Conservation (phyloP, 257 asterid genomes). For the Ocimum tenuiflorum region DNA sequence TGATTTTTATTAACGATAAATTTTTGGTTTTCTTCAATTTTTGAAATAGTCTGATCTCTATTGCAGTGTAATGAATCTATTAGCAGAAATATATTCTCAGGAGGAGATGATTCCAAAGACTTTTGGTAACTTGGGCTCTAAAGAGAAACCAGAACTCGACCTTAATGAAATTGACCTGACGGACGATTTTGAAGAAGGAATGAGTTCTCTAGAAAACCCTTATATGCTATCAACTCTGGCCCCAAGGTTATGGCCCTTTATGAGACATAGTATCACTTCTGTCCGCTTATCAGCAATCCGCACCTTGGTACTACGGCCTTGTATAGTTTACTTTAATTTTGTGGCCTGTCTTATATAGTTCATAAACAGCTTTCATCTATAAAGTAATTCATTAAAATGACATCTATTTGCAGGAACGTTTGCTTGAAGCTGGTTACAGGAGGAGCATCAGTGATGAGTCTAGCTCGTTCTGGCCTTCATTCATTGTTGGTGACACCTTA, state of each 20-base stretch:
- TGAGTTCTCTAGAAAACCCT: slow-evolving; percentile 64
- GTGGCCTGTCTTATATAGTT: not conserved
- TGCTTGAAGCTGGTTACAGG: slow-evolving; percentile 88
- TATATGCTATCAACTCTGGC: slow-evolving; percentile 76
- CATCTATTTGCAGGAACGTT: slow-evolving; percentile 69
- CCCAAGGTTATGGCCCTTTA: slow-evolving; percentile 97
- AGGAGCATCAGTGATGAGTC: slow-evolving; percentile 55
- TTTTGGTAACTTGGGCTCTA: slow-evolving; percentile 36
- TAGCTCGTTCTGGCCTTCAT: slow-evolving; percentile 92
- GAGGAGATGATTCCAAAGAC: slow-evolving; percentile 86
- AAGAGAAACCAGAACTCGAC: slow-evolving; percentile 58
- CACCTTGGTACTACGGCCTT: slow-evolving; percentile 59
- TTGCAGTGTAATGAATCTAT: slow-evolving; percentile 96
- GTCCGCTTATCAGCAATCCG: slow-evolving; percentile 97
- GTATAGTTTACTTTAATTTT: not conserved
- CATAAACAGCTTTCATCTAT: slow-evolving; percentile 9
- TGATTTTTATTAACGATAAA: not conserved
- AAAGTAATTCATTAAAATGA: not conserved
- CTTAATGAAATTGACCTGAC: slow-evolving; percentile 56
- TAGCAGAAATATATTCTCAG: slow-evolving; percentile 97
- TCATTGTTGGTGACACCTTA: slow-evolving; percentile 86
- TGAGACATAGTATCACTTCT: slow-evolving; percentile 95
- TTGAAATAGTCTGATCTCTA: slow-evolving; percentile 26
- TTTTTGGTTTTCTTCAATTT: slow-evolving; percentile 7
- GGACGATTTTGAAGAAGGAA: slow-evolving; percentile 62